These are phyloP conservation scores for Salvia splendens DNA, from an alignment of 257 asterid genomes.

Conservation along the genomic window DNA sequence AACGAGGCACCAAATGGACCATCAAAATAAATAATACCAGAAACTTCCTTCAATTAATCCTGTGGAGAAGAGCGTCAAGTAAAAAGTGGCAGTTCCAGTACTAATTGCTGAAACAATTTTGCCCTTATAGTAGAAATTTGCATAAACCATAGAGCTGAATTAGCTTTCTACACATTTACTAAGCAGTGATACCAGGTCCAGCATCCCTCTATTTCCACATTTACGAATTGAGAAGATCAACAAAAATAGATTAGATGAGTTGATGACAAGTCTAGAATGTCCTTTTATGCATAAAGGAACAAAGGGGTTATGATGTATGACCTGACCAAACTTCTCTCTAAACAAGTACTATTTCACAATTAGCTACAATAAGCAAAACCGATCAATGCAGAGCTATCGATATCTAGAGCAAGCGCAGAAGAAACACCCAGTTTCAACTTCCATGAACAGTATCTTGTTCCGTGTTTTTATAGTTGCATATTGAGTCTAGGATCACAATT, in stretches of 20 bases:
- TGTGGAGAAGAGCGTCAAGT: constrained; percentile 75
- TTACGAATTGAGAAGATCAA: constrained; percentile 12
- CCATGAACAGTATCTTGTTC: constrained; percentile 8
- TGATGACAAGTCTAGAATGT: constrained; percentile 15
- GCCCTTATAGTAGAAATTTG: constrained; percentile 35
- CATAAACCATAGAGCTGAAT: constrained; percentile 37
- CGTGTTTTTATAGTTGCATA: constrained; percentile 1
- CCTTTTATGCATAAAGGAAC: constrained; percentile 14
- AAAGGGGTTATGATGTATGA: constrained; percentile 11
- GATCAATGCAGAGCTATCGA: constrained; percentile 6
- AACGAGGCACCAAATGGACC: constrained; percentile 75
- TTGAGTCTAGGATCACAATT: constrained; percentile 9
- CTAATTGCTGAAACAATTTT: constrained; percentile 49
- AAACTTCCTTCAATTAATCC: constrained; percentile 83
- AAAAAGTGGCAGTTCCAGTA: constrained; percentile 54
- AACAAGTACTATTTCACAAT: neutral
- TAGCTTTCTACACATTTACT: constrained; percentile 29
- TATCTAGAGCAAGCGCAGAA: constrained; percentile 14
- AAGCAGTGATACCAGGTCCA: constrained; percentile 24
- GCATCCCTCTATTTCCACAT: constrained; percentile 23
- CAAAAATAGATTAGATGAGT: constrained; percentile 12
- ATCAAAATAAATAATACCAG: constrained; percentile 79
- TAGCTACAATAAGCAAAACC: constrained; percentile 9
- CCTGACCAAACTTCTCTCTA: constrained; percentile 6
- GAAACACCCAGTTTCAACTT: constrained; percentile 17